Percentiles rank a stretch among this genome's conserved stretches.
Conservation (phyloP, 2,329 filamentous ascomycete species). For the Hypocreales sp. region DNA sequence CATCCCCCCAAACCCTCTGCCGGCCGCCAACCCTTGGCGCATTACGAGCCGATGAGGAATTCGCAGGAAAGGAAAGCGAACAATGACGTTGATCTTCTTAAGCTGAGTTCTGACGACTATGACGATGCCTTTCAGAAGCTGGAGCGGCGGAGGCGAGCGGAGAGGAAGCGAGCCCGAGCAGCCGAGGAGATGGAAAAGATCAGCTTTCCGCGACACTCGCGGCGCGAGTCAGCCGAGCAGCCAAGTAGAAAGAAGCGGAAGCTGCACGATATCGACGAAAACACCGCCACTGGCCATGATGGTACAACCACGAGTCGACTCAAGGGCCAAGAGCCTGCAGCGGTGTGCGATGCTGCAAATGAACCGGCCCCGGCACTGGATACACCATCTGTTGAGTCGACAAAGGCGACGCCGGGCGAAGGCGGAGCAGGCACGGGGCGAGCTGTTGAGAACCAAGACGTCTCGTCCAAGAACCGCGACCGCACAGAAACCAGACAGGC, state of each 20-base stretch:
- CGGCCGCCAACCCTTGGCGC: constrained; percentile 17
- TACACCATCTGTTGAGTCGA: constrained; percentile 11
- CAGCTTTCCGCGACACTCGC: constrained; percentile 14
- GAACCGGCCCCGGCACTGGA: constrained; percentile 10
- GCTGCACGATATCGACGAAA: neutral
- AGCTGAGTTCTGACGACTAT: constrained; percentile 14
- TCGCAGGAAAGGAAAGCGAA: constrained; percentile 25
- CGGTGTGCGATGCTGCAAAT: constrained; percentile 11
- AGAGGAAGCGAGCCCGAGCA: constrained; percentile 22
- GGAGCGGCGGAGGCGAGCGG: constrained; percentile 20
- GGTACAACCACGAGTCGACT: neutral
- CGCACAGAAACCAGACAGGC: neutral
- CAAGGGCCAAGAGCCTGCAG: neutral
- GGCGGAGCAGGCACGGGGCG: too few relatives aligned
- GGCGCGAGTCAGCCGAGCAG: constrained; percentile 8
- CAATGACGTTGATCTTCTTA: constrained; percentile 9
- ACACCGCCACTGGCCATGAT: neutral
- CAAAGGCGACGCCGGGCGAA: constrained; percentile 16
- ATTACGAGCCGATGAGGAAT: constrained; percentile 29
- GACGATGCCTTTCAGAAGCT: constrained; percentile 16
- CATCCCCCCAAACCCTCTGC: constrained; percentile 8
- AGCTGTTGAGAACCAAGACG: too few relatives aligned
- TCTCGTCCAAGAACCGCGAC: too few relatives aligned
- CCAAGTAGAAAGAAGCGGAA: constrained; percentile 13
- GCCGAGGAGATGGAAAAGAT: constrained; percentile 24